A percentile compares a stretch with the other conserved stretches of the same genome.
These are phyloP conservation scores for Trypanosoma melophagium DNA, from an alignment of 208 protist genomes.

Conservation along the genomic window DNA sequence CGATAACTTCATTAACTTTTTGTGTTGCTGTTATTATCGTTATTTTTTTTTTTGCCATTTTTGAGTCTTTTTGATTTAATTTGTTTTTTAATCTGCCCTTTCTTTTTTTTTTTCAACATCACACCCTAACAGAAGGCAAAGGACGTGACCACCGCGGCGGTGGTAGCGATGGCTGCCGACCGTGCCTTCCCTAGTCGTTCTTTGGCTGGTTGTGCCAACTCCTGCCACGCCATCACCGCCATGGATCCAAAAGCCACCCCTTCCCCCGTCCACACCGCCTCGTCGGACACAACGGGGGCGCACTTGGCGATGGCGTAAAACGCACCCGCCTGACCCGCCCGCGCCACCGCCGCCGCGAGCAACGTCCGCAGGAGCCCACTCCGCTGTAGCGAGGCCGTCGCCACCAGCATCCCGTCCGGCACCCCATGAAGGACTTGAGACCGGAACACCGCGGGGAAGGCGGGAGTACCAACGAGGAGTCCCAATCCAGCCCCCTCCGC, in stretches of 20 bases:
- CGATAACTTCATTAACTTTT: no score
- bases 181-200: not conserved
- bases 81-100: no score
- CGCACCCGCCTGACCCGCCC: slow-evolving; percentile 1
- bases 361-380: slow-evolving; percentile 5
- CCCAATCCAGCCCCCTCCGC: slow-evolving; percentile 21
- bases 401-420: slow-evolving; percentile 21
- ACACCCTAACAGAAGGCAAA: not conserved
- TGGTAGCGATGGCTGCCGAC: not conserved
- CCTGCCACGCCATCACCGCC: slow-evolving; percentile 11
- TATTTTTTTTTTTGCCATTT: no score
- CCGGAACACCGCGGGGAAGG: slow-evolving; percentile 5
- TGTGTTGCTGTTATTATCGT: no score
- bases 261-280: not conserved
- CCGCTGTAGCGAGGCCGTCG: slow-evolving; percentile 4
- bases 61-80: not conserved
- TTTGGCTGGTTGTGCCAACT: slow-evolving; percentile 2
- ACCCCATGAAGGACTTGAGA: slow-evolving; percentile 22
- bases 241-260: slow-evolving; percentile 21
- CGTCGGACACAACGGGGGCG: slow-evolving; percentile 1
- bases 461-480: slow-evolving; percentile 11
- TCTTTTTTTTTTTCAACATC: not conserved
- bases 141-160: not conserved
- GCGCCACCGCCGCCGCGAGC: not conserved
- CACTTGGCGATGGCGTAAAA: slow-evolving; percentile 10